These are phyloP conservation scores for Nidularia sp. DNA, from an alignment of 768 basidiomycete genomes.

Conservation along the genomic window DNA sequence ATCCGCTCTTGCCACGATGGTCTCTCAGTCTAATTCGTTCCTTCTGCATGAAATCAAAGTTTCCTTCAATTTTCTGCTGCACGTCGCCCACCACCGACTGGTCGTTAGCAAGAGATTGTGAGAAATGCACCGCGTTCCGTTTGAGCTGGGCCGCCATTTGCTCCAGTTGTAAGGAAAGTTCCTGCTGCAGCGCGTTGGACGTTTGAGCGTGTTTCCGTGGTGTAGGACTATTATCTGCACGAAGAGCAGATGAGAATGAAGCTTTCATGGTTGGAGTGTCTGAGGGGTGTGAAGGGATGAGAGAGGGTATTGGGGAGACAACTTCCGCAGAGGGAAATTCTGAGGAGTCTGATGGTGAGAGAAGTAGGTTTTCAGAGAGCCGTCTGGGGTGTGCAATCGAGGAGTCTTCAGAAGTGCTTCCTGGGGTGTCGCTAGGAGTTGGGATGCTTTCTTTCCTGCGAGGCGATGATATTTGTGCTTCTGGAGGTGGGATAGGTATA, in stretches of 20 bases:
- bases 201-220: slow-evolving; percentile 32
- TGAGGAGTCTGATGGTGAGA: not conserved
- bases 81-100: slow-evolving; percentile 64
- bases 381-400: not conserved
- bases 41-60: slow-evolving; percentile 63
- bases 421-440: not conserved
- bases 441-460: too few relatives aligned
- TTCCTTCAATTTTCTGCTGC: slow-evolving; percentile 69
- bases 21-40: slow-evolving; percentile 59
- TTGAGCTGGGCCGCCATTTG: slow-evolving; percentile 88
- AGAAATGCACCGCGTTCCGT: slow-evolving; percentile 78
- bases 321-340: too few relatives aligned
- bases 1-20: slow-evolving; percentile 57
- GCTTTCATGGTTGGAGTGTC: slow-evolving; percentile 13
- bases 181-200: slow-evolving; percentile 65
- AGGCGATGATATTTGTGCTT: too few relatives aligned
- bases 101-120: slow-evolving; percentile 69
- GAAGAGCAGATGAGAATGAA: slow-evolving; percentile 20
- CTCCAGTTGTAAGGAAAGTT: slow-evolving; percentile 70
- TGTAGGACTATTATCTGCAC: slow-evolving; percentile 12
- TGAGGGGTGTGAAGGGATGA: slow-evolving; percentile 6
- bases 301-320: too few relatives aligned
- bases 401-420: not conserved
- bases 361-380: not conserved
- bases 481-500: too few relatives aligned